phyloP scores from a whole-genome alignment of 371 early-diverging fungal genomes.

The Syncephalastrum sp. region DNA sequence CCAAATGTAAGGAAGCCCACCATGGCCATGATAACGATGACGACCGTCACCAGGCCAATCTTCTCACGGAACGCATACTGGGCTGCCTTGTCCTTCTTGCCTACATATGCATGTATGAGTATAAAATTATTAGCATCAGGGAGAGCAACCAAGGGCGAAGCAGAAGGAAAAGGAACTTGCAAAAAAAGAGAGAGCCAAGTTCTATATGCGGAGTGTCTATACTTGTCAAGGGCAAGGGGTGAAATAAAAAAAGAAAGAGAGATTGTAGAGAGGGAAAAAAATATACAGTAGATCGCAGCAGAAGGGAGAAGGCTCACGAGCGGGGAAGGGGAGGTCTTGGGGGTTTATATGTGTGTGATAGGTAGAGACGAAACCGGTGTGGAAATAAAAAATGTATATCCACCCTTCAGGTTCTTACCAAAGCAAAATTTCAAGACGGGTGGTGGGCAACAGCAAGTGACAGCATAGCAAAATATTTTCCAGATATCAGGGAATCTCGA shows the following conservation, averaged over 20 bases:
- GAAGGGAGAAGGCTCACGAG: slow-evolving; percentile 4
- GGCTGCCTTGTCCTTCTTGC: slow-evolving; percentile 50
- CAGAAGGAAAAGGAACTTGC: neutral
- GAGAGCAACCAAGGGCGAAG: slow-evolving; percentile 6
- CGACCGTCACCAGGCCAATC: slow-evolving; percentile 73
- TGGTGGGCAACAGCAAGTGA: slow-evolving; percentile 58
- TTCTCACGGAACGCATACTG: slow-evolving; percentile 89
- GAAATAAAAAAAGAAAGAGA: slow-evolving; percentile 13
- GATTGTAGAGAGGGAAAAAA: neutral
- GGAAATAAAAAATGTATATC: neutral
- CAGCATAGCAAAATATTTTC: slow-evolving; percentile 49
- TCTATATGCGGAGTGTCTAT: no score
- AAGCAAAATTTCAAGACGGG: slow-evolving; percentile 35
- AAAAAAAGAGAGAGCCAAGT: neutral
- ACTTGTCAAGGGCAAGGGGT: neutral
- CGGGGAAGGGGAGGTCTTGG: neutral
- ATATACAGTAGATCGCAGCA: neutral
- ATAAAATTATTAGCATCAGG: slow-evolving; percentile 1
- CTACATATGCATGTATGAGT: slow-evolving; percentile 16
- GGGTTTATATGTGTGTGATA: slow-evolving; percentile 2
- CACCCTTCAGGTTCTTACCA: slow-evolving; percentile 26
- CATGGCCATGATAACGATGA: slow-evolving; percentile 63
- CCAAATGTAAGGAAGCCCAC: slow-evolving; percentile 82
- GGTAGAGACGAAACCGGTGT: neutral
- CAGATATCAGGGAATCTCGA: slow-evolving; percentile 16